These are phyloP conservation scores for Paramarasmius palmivorus DNA, from an alignment of 1,284 basidiomycete genomes.

Conservation along the genomic window DNA sequence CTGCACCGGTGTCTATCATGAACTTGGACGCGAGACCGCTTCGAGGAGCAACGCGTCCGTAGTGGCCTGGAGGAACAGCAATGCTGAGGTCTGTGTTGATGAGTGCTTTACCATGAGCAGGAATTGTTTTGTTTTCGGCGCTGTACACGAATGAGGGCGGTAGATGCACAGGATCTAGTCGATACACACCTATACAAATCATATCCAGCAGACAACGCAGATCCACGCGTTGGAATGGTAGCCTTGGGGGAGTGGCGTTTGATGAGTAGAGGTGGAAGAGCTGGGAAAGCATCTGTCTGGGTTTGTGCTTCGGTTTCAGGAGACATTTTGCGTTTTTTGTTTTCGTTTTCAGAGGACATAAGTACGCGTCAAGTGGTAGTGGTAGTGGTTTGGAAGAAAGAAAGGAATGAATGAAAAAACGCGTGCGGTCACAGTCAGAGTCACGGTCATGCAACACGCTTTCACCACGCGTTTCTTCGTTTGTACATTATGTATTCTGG, in stretches of 20 bases:
- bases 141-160: slow-evolving; percentile 34
- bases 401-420: too few species aligned
- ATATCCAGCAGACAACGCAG: slow-evolving; percentile 86
- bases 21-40: slow-evolving; percentile 95
- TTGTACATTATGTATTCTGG: too few species aligned
- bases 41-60: slow-evolving; percentile 94
- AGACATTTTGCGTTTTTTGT: slow-evolving; percentile 64
- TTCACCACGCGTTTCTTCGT: too few species aligned
- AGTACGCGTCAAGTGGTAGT: neutral
- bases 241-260: slow-evolving; percentile 86
- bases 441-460: too few species aligned
- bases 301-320: slow-evolving; percentile 28
- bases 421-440: too few species aligned
- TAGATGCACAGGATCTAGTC: slow-evolving; percentile 19
- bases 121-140: slow-evolving; percentile 77
- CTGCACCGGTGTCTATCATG: slow-evolving; percentile 96
- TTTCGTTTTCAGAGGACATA: too few species aligned
- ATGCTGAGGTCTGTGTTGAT: slow-evolving; percentile 91
- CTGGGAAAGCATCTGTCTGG: slow-evolving; percentile 38
- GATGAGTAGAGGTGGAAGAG: slow-evolving; percentile 65
- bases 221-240: slow-evolving; percentile 86
- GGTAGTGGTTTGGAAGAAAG: neutral
- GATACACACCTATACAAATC: slow-evolving; percentile 82
- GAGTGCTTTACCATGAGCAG: slow-evolving; percentile 86
- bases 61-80: slow-evolving; percentile 90